Evolutionary conservation across 441 rosid species (phyloP), one percentile per base, ranked within the genome.

Genomic region (Pelargonium australe): DNA sequence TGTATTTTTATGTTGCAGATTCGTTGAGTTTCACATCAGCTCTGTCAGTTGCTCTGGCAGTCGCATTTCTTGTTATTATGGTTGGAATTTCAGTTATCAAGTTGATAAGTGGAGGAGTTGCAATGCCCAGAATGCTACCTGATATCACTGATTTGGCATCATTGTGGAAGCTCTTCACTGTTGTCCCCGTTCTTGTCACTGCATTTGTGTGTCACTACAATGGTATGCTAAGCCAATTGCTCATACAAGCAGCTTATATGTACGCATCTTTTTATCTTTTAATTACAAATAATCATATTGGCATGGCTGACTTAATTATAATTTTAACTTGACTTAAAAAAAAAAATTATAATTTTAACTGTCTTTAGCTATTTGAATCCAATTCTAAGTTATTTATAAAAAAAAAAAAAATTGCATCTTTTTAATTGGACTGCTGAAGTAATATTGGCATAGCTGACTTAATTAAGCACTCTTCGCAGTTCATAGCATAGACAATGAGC

Each of bases 401-500:
- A 23, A 23, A 23, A 23, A 23, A 23, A 23, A 23, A n/a, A n/a
- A n/a, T 23, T 23, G 25, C n/a, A 14, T 25, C 31, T 60, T 51
- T 28, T 14, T 49, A 68, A 44, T 57, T 25, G 68, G 16, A 60
- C 12, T 40, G 28, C 40, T 45, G 34, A 34, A 20, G 62, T 57
- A 5, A 57, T 53, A 19, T 17, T 45, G 3, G 45, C 72, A 23
- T 45, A 2, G 51, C 72, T 73, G 68, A 79, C 70, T 4, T 31
- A 23, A 49, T 76, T 16, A 45, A 45, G 60, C 63, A 17, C 64
- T 9, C 70, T 70, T 78, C 83, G 75, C 90, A 91, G 99, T 95
- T 82, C 99, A 95, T 88, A 89, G 81, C 85, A 89, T 95, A 61
- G 95, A 89, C 77, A 95, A 90, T 76, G 99, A 95, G 80, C 93